These are phyloP conservation scores for Pyrenophora seminiperda DNA, from an alignment of 2,329 filamentous ascomycete genomes.

Conservation along the genomic window DNA sequence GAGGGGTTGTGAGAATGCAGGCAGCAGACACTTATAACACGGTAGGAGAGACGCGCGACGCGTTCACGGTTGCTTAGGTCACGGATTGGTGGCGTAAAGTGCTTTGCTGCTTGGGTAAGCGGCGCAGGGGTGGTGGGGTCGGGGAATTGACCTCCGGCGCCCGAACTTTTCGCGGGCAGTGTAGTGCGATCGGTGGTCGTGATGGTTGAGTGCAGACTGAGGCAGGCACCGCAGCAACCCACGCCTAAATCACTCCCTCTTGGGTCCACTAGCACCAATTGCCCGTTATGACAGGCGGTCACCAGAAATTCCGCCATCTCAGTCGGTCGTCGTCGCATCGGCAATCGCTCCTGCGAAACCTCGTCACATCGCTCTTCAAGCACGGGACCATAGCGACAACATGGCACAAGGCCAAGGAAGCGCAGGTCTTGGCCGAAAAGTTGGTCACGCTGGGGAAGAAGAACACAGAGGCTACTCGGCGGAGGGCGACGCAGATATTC, in stretches of 20 bases:
- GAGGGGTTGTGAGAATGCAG: constrained; percentile 21
- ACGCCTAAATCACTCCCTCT: constrained; percentile 8
- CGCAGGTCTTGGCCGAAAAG: constrained; percentile 90
- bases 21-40: constrained; percentile 39
- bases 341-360: constrained; percentile 89
- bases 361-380: constrained; percentile 92
- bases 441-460: constrained; percentile 92
- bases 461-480: constrained; percentile 80
- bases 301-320: constrained; percentile 86
- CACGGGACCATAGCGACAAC: constrained; percentile 94
- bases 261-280: constrained; percentile 15
- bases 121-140: constrained; percentile 15
- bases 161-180: constrained; percentile 33
- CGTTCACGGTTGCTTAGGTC: constrained; percentile 22
- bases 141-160: constrained; percentile 25
- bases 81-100: constrained; percentile 27
- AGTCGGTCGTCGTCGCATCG: constrained; percentile 85
- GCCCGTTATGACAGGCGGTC: constrained; percentile 76
- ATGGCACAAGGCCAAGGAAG: constrained; percentile 96
- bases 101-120: constrained; percentile 18
- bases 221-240: constrained; percentile 13
- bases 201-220: not conserved
- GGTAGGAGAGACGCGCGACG: constrained; percentile 30
- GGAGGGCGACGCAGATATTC: constrained; percentile 78
- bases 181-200: not conserved